Evolutionary conservation across 1,284 basidiomycete species (phyloP).

Genomic region (Ceratobasidium theobromae): DNA sequence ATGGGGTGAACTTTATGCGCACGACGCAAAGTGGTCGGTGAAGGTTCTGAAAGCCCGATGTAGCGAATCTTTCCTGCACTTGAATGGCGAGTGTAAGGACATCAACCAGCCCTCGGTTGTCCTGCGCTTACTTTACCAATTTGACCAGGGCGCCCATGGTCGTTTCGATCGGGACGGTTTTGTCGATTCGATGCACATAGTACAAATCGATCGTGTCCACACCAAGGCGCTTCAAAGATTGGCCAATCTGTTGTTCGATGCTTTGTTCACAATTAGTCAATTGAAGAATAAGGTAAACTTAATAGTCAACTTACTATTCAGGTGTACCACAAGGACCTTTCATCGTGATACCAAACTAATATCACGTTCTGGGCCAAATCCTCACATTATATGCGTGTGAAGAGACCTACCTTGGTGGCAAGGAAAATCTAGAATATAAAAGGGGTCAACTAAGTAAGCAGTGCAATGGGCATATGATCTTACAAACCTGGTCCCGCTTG

Average conservation of each 20-base stretch:
- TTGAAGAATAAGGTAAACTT: constrained; percentile 37
- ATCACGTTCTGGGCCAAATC: neutral
- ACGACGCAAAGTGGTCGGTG: constrained; percentile 58
- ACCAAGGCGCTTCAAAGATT: constrained; percentile 48
- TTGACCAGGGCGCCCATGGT: constrained; percentile 56
- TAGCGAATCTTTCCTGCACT: constrained; percentile 61
- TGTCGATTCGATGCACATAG: constrained; percentile 46
- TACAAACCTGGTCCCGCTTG: constrained; percentile 12
- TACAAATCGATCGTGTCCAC: constrained; percentile 47
- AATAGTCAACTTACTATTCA: neutral
- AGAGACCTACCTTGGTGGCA: constrained; percentile 51
- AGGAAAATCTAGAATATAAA: constrained; percentile 46
- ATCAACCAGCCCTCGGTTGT: neutral
- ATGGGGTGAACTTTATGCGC: constrained; percentile 64
- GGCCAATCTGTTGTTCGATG: constrained; percentile 44
- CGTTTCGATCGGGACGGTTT: constrained; percentile 41
- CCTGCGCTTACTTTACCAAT: constrained; percentile 50
- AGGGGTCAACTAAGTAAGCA: neutral
- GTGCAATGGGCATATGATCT: neutral
- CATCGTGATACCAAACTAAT: neutral
- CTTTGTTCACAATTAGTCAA: constrained; percentile 12
- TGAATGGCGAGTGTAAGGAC: neutral
- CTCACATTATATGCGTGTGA: neutral
- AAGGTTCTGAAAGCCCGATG: constrained; percentile 64
- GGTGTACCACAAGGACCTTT: constrained; percentile 5